phyloP scores from a whole-genome alignment of 305 asterid genomes.

The Striga hermonthica region DNA sequence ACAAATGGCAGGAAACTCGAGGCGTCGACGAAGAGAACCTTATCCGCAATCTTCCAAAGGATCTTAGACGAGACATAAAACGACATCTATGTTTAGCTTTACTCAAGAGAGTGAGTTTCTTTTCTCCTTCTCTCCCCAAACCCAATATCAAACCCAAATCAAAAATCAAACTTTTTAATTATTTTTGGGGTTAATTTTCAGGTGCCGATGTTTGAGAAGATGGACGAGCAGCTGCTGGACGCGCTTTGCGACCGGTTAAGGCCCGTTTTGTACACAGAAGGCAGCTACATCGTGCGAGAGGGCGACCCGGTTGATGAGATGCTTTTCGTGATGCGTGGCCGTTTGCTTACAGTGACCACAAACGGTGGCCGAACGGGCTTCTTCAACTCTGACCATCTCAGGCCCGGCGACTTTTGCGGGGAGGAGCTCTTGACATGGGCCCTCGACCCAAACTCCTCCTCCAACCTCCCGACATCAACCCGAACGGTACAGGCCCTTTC shows the following conservation, averaged over 20 bases:
- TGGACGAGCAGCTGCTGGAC: slow-evolving; percentile 57
- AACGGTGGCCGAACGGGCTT: slow-evolving; percentile 62
- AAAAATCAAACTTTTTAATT: too few relatives aligned
- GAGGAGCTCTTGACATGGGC: slow-evolving; percentile 72
- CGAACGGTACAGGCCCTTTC: slow-evolving; percentile 58
- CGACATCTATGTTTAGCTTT: slow-evolving; percentile 86
- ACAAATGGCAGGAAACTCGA: slow-evolving; percentile 89
- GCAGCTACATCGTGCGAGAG: slow-evolving; percentile 58
- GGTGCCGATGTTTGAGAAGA: slow-evolving; percentile 70
- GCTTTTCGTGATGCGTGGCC: slow-evolving; percentile 57
- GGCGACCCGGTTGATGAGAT: slow-evolving; percentile 65
- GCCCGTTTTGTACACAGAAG: slow-evolving; percentile 54
- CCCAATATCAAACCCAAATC: too few relatives aligned
- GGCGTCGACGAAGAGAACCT: slow-evolving; percentile 91
- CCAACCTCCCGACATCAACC: slow-evolving; percentile 61
- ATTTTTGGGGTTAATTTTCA: too few relatives aligned
- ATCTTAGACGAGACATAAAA: slow-evolving; percentile 83
- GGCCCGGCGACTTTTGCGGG: slow-evolving; percentile 62
- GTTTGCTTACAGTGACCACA: slow-evolving; percentile 46
- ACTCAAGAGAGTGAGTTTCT: slow-evolving; percentile 68
- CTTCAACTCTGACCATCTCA: slow-evolving; percentile 49
- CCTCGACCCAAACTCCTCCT: slow-evolving; percentile 50
- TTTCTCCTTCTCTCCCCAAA: background rate
- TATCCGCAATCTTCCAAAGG: slow-evolving; percentile 78
- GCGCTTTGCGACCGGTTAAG: slow-evolving; percentile 54